Evolutionary conservation across 768 basidiomycete genomes (phyloP), one percentile per base, ranked within the genome.

Genomic region (Coprinellus aureogranulatus): DNA sequence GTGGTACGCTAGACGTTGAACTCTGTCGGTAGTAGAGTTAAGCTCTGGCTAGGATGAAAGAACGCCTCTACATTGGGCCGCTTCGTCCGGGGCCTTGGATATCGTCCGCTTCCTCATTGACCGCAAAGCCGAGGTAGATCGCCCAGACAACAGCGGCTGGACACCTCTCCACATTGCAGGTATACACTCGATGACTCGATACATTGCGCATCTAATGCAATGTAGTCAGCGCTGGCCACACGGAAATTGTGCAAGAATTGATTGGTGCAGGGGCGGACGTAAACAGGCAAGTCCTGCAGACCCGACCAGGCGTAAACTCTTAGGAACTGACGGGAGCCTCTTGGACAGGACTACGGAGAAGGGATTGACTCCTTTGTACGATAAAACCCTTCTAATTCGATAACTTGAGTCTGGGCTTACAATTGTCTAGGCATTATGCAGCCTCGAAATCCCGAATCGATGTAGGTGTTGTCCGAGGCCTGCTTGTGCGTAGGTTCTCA

Each of bases 371-470:
- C 83, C 94, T 37, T 69, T 97, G 93, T 94, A 70, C 69, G 89
- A 44, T 5, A 16, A n/a, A 8, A 72, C 59, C 54, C 56, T 50
- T 40, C 46, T 53, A n/a, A n/a, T n/a, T 28, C 47, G 54, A 57
- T 49, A 46, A 23, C 34, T 68, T 48, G 42, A 60, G 61, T 62
- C 60, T 55, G 59, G 48, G 65, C 53, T 54, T 39, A 56, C 62
- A 39, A 37, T 61, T 60, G 54, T 67, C 59, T 60, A 96, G 93
- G 64, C 92, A 95, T 72, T 96, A 96, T 67, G 92, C 93, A 27
- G 94, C 93, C 45, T 96, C 93, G 28, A 95, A 94, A 70, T 88
- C 92, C 55, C 89, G 86, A 44, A 82, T 93, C 60, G 89, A 92
- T 67, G 92, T 90, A 66, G 74, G 64, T 71, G 64, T 65, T 65